phyloP scores from a whole-genome alignment of 116 monocot genomes.

The Zostera marina region DNA sequence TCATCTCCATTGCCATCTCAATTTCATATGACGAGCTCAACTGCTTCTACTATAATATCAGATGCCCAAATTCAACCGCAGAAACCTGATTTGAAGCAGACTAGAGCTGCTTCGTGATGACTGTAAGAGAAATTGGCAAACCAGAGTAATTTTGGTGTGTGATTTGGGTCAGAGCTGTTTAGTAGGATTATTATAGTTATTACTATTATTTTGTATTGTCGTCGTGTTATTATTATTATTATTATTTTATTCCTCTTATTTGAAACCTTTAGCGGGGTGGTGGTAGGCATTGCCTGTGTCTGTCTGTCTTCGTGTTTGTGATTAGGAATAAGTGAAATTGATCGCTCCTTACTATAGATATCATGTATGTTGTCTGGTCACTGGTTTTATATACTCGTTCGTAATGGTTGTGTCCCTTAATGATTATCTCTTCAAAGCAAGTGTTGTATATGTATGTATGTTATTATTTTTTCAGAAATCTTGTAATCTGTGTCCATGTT shows the following conservation, averaged over 20 bases:
- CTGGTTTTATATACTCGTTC: constrained; percentile 1
- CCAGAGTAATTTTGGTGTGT: constrained; percentile 6
- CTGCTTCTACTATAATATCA: background rate
- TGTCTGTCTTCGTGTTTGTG: background rate
- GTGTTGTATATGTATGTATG: too few relatives aligned
- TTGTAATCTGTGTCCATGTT: too few relatives aligned
- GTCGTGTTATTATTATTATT: constrained; percentile 6
- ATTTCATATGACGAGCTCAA: background rate
- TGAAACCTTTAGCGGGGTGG: background rate
- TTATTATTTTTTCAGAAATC: too few relatives aligned
- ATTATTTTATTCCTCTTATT: constrained; percentile 2
- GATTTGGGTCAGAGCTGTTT: constrained; percentile 1
- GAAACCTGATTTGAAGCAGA: constrained; percentile 20
- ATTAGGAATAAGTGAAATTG: constrained; percentile 12
- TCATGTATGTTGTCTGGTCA: background rate
- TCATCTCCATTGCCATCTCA: background rate
- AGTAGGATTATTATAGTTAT: constrained; percentile 6
- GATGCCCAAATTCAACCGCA: background rate
- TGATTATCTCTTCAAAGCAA: too few relatives aligned
- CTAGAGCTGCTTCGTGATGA: constrained; percentile 23
- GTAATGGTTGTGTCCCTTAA: too few relatives aligned
- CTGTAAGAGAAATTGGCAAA: constrained; percentile 4
- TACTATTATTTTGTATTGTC: constrained; percentile 9
- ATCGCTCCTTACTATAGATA: background rate
- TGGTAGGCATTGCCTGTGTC: constrained; percentile 4